These are phyloP conservation scores for Wickerhamomyces chambardii DNA, from an alignment of 805 yeast species.

Conservation along the genomic window DNA sequence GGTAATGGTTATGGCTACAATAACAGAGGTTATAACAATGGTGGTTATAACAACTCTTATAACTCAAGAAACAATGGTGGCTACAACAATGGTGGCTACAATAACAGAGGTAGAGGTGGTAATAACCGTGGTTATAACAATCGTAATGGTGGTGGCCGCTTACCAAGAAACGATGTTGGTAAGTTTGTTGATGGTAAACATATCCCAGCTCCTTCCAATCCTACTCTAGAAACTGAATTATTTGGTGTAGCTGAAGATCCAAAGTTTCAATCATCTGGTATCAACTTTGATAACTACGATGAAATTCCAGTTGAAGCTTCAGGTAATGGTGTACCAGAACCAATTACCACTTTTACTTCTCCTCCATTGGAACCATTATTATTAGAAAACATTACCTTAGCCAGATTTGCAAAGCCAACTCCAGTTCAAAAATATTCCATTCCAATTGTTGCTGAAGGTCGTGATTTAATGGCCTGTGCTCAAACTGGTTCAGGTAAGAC, in stretches of 20 bases:
- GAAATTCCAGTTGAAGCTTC: constrained; percentile 98
- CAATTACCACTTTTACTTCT: constrained; percentile 75
- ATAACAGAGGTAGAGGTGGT: constrained; percentile 9
- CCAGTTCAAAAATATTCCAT: constrained; percentile 94
- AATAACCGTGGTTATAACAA: constrained; percentile 16
- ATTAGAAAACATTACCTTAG: constrained; percentile 77
- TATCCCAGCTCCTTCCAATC: constrained; percentile 68
- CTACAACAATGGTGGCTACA: constrained; percentile 4
- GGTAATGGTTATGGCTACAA: constrained; percentile 6
- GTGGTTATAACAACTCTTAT: constrained; percentile 5
- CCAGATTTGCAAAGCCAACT: constrained; percentile 93
- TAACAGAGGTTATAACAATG: constrained; percentile 6
- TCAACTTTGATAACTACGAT: constrained; percentile 97
- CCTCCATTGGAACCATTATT: constrained; percentile 88
- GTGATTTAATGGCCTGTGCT: constrained; percentile 96
- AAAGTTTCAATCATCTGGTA: constrained; percentile 85
- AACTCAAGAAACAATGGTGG: constrained; percentile 12
- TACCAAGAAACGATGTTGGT: constrained; percentile 54
- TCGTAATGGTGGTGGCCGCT: constrained; percentile 23
- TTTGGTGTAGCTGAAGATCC: constrained; percentile 71
- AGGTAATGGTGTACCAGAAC: constrained; percentile 92
- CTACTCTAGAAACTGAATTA: constrained; percentile 64
- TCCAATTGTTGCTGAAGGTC: constrained; percentile 81
- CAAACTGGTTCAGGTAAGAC: constrained; percentile 99
- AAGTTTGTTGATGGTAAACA: constrained; percentile 84